Base-by-base conservation (phyloP, 75 land plant genomes). In the Picea sitchensis region DNA sequence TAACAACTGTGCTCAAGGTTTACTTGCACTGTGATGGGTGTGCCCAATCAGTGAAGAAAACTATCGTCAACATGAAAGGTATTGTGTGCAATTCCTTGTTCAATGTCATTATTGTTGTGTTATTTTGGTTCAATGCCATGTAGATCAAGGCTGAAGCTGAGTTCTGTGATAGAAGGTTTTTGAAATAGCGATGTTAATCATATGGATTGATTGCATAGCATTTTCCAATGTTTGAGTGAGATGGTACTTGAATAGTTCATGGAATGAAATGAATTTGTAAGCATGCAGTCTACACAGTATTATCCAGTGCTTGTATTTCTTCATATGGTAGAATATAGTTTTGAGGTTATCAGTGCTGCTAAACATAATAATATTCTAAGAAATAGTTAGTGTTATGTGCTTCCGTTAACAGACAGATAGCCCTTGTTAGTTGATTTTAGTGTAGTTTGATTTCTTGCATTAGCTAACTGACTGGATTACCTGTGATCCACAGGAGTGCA, bases 1-100 rank as follows among this genome's bases (percentile, higher is more conserved):
- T 80, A 20, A 71, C 79, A 0, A 87, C 87, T 30, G 84, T 89
- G 68, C 87, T 91, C 3, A 81, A 72, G 20, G 88, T 91, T 0
- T 80, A 87, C 77, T 83, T 91, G 89, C 93, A 91, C 59, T 91
- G 93, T 58, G 87, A 87, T 59, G 91, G 87, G 2, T 91, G 93
- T 65, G 93, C 93, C 13, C 23, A 41, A 8, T 18, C 18, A 0
- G 73, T 71, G 13, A 41, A 44, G 73, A 71, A 71, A 21, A 12
- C 73, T 71, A 44, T 71, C 7, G 0, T 0, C 3, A 71, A 71
- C 44, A 12, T 44, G 13, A 20, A n/a, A 38, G 73, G 73, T 71
- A 64, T 71, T 44, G 26, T 3, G 3, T 71, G 23, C 47, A 38
- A 38, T 38, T 44, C 23, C 47, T 71, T 34, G 69, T 32, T 65